phyloP scores from a whole-genome alignment of 768 basidiomycete genomes.

The Tulasnella sp. region DNA sequence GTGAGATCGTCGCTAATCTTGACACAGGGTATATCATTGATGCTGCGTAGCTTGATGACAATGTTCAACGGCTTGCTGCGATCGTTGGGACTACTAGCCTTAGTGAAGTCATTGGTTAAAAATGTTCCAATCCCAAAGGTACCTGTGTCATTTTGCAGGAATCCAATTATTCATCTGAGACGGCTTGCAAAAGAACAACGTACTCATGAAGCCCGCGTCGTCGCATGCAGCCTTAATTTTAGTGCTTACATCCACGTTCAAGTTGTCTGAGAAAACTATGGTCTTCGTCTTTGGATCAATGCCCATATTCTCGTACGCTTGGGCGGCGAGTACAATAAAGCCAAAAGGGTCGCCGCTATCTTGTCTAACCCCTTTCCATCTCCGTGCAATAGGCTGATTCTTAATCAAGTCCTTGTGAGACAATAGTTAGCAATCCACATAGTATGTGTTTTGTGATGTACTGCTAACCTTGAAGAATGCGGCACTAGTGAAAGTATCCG shows the following conservation, averaged over 20 bases:
- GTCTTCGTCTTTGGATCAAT: conserved; percentile 51
- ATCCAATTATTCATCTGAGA: too few relatives aligned
- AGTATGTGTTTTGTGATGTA: not conserved
- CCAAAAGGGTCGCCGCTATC: conserved; percentile 83
- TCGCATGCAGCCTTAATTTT: conserved; percentile 57
- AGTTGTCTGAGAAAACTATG: conserved; percentile 74
- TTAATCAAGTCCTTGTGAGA: conserved; percentile 23
- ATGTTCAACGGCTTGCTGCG: conserved; percentile 82
- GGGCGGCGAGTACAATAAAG: conserved; percentile 65
- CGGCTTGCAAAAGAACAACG: conserved; percentile 16
- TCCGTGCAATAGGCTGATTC: not conserved
- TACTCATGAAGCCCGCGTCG: conserved; percentile 51
- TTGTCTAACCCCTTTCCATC: conserved; percentile 79
- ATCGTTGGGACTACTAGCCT: conserved; percentile 31
- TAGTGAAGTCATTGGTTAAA: conserved; percentile 74
- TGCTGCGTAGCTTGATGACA: conserved; percentile 79
- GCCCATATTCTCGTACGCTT: conserved; percentile 55
- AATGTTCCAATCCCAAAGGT: conserved; percentile 90
- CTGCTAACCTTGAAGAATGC: conserved; percentile 62
- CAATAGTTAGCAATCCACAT: not conserved
- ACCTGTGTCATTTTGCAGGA: conserved; percentile 34
- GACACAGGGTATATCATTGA: conserved; percentile 63
- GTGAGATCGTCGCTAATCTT: conserved; percentile 88
- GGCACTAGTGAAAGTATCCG: conserved; percentile 86
- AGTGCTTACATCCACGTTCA: conserved; percentile 59